These are phyloP conservation scores for Peronospora farinosa DNA, from an alignment of 352 stramenopile genomes.

Conservation along the genomic window DNA sequence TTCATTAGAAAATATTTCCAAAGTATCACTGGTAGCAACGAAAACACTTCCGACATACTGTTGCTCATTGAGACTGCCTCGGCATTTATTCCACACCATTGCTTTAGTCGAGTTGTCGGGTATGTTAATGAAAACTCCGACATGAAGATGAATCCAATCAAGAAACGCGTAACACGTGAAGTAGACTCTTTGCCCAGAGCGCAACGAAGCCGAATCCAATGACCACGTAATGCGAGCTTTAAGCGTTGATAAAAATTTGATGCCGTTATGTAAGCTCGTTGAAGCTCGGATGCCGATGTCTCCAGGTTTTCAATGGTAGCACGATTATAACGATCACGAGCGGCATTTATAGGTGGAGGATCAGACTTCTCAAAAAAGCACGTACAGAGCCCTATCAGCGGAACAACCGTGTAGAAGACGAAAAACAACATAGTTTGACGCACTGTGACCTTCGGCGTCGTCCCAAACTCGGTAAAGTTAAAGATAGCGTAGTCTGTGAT, in stretches of 20 bases:
- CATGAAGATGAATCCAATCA: constrained; percentile 44
- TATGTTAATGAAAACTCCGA: constrained; percentile 45
- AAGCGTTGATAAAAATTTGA: constrained; percentile 18
- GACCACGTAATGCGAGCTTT: constrained; percentile 24
- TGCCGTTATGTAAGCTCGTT: constrained; percentile 18
- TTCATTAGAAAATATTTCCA: constrained; percentile 32
- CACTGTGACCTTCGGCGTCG: constrained; percentile 24
- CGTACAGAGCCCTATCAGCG: constrained; percentile 28
- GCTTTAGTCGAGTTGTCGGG: constrained; percentile 28
- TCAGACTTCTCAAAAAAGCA: constrained; percentile 40
- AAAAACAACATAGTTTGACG: constrained; percentile 31
- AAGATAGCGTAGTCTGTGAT: constrained; percentile 30
- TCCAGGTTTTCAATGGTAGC: constrained; percentile 15
- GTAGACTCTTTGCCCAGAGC: constrained; percentile 33
- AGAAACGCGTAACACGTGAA: constrained; percentile 31
- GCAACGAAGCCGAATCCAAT: constrained; percentile 32
- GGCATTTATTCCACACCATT: constrained; percentile 36
- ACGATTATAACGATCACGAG: constrained; percentile 21
- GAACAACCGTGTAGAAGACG: constrained; percentile 37
- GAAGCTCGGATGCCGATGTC: constrained; percentile 16
- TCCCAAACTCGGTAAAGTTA: constrained; percentile 11
- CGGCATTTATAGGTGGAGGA: constrained; percentile 21
- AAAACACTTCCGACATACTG: constrained; percentile 31
- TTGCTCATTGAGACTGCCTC: constrained; percentile 26
- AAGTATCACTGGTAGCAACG: constrained; percentile 21